Evolutionary conservation across 495 filamentous ascomycete genomes (phyloP).

Genomic region (Polyplosphaeria fusca): DNA sequence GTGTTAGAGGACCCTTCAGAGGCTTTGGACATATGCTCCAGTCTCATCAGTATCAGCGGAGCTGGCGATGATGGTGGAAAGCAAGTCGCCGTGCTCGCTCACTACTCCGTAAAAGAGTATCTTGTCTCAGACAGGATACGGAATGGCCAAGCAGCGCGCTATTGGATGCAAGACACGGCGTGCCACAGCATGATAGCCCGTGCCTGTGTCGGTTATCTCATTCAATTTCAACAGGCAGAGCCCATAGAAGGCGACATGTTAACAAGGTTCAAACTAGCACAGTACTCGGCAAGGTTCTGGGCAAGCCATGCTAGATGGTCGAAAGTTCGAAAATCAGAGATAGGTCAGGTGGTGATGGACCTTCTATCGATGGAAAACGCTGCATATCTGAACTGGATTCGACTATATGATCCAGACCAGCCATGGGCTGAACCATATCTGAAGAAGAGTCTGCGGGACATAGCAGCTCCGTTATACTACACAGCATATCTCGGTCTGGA

Average conservation of each 20-base stretch:
- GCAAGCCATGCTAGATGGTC: not conserved
- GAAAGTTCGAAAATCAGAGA: not conserved
- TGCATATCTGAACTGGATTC: slow-evolving; percentile 18
- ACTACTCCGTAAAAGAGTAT: no score
- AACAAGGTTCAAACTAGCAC: slow-evolving; percentile 27
- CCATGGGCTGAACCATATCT: slow-evolving; percentile 11
- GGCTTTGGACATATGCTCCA: slow-evolving; percentile 18
- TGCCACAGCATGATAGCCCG: slow-evolving; percentile 36
- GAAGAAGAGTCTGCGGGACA: not conserved
- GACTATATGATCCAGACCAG: slow-evolving; percentile 24
- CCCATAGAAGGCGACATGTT: slow-evolving; percentile 11
- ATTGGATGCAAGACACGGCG: slow-evolving; percentile 16
- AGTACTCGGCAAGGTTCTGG: slow-evolving; percentile 31
- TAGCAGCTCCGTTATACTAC: slow-evolving; percentile 29
- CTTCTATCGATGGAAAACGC: not conserved
- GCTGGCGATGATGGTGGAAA: not conserved
- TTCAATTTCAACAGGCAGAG: slow-evolving; percentile 26
- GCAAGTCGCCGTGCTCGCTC: slow-evolving; percentile 35
- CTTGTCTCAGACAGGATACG: slow-evolving; percentile 32
- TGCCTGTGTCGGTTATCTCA: slow-evolving; percentile 39
- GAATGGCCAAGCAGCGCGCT: not conserved
- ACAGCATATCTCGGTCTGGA: slow-evolving; percentile 19
- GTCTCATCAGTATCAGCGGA: not conserved
- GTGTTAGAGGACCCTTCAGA: slow-evolving; percentile 23
- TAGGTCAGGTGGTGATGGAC: slow-evolving; percentile 1